Evolutionary conservation across 768 basidiomycete genomes (phyloP).

Genomic region (Clitopilus passeckerianus): DNA sequence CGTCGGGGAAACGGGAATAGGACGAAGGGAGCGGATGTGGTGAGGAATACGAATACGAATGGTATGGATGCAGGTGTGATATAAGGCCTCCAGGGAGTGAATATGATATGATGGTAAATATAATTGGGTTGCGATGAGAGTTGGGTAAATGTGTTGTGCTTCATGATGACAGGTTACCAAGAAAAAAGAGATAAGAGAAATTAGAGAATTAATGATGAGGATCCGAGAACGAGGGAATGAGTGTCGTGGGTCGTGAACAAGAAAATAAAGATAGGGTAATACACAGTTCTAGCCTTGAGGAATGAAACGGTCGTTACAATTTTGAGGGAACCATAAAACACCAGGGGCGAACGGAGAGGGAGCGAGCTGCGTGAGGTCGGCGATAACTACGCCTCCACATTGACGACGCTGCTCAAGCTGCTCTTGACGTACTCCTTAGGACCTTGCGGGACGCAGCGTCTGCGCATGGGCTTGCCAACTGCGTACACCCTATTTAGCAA

Average conservation of each 20-base stretch:
- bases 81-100: not conserved
- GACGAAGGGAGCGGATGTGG: not conserved
- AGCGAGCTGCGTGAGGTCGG: not conserved
- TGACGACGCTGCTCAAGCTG: constrained; percentile 45
- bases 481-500: constrained; percentile 49
- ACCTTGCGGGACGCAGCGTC: constrained; percentile 22
- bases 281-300: constrained; percentile 1
- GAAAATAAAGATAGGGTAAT: not conserved
- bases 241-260: not conserved
- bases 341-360: not conserved
- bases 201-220: not conserved
- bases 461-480: constrained; percentile 49
- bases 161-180: not conserved
- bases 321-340: not conserved
- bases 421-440: constrained; percentile 47
- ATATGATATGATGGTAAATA: not conserved
- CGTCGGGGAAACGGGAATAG: not conserved
- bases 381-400: constrained; percentile 30
- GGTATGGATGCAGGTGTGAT: not conserved
- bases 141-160: not conserved
- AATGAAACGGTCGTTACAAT: not conserved
- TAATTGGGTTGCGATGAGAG: not conserved
- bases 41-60: not conserved
- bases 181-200: not conserved
- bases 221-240: not conserved